A percentile compares a stretch with the other conserved stretches of the same genome.
Conservation (phyloP, 805 yeast species). For the Yarrowia sp. region DNA sequence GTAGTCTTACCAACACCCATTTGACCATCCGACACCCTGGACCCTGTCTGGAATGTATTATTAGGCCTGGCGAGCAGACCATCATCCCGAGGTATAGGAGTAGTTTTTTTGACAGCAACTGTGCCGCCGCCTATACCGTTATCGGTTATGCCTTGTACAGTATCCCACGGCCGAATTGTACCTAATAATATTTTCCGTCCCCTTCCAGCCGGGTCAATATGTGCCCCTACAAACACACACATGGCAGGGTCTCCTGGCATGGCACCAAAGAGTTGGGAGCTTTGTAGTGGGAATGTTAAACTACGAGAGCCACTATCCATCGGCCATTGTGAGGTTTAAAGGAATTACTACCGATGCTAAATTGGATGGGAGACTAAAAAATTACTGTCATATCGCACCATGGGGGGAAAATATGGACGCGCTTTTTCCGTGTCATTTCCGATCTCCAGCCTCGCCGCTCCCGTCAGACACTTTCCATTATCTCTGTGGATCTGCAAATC, state of each 20-base stretch:
- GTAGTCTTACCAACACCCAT: background rate
- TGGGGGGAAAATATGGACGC: background rate
- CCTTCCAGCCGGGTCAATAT: background rate
- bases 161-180: background rate
- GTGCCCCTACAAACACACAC: conserved; percentile 5
- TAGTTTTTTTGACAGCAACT: background rate
- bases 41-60: conserved; percentile 3
- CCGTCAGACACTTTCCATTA: too few species aligned
- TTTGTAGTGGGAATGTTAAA: background rate
- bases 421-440: background rate
- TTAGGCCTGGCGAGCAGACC: too few species aligned
- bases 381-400: background rate
- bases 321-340: background rate
- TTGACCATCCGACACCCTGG: too few species aligned
- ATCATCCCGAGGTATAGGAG: background rate
- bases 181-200: background rate
- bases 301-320: background rate
- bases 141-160: too few species aligned
- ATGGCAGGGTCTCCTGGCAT: background rate
- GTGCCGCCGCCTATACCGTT: background rate
- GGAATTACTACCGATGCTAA: background rate
- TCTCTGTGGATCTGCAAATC: background rate
- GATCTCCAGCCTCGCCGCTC: too few species aligned
- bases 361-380: background rate
- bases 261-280: background rate